Evolutionary conservation across 768 basidiomycete species (phyloP).

Genomic region (Boletus patriciae): DNA sequence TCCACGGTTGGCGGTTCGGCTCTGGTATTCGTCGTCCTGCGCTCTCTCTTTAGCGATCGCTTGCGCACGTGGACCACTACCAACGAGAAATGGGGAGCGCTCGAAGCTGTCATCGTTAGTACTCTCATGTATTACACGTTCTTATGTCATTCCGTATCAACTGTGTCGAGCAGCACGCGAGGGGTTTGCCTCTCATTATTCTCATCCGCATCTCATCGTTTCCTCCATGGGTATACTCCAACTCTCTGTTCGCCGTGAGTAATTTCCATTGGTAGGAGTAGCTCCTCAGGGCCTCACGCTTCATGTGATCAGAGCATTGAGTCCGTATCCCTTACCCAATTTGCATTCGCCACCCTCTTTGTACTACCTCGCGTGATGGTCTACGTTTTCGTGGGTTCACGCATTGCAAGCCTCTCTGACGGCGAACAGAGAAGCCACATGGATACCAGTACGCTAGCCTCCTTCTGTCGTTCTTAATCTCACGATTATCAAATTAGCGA

Average conservation of each 20-base stretch:
- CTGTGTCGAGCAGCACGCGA: constrained; percentile 49
- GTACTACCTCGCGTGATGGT: constrained; percentile 70
- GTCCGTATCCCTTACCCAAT: constrained; percentile 73
- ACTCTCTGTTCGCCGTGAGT: constrained; percentile 73
- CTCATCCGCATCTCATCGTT: constrained; percentile 80
- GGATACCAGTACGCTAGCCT: constrained; percentile 61
- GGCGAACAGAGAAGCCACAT: constrained; percentile 70
- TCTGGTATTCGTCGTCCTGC: constrained; percentile 58
- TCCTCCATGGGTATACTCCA: constrained; percentile 88
- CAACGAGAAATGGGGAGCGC: constrained; percentile 74
- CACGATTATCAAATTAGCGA: constrained; percentile 40
- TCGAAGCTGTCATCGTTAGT: constrained; percentile 72
- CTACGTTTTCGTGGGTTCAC: constrained; percentile 76
- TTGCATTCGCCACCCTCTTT: constrained; percentile 68
- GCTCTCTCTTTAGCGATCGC: constrained; percentile 54
- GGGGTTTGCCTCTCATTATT: constrained; percentile 79
- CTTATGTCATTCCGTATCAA: background rate
- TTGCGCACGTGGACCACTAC: constrained; percentile 59
- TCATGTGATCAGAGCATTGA: constrained; percentile 58
- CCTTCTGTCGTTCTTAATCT: background rate
- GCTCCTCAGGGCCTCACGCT: constrained; percentile 1
- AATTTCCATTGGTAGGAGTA: background rate
- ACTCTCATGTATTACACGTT: background rate
- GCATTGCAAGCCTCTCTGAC: constrained; percentile 72
- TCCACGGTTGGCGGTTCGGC: constrained; percentile 66